Evolutionary conservation across 371 early-diverging fungal species (phyloP).

Genomic region (Mortierella sp.): DNA sequence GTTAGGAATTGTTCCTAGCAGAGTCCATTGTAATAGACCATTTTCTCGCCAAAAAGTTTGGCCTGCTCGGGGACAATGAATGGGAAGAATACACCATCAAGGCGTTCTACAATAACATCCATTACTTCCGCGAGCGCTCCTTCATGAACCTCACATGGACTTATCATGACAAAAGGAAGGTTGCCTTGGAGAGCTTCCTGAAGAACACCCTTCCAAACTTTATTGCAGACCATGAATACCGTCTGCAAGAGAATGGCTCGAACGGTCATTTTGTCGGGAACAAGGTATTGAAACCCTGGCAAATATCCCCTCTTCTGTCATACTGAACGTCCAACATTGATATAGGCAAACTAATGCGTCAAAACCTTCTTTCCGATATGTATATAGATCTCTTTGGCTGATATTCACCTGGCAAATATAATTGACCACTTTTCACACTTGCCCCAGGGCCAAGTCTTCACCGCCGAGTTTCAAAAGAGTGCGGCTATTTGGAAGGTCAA

Average conservation of each 20-base stretch:
- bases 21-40: conserved; percentile 36
- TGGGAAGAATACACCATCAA: conserved; percentile 34
- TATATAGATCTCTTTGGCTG: conserved; percentile 35
- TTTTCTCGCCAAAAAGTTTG: conserved; percentile 29
- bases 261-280: conserved; percentile 47
- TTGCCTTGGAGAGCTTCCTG: conserved; percentile 7
- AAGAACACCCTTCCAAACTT: conserved; percentile 8
- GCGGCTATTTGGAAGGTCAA: conserved; percentile 31
- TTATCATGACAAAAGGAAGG: background rate
- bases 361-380: background rate
- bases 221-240: conserved; percentile 34
- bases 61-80: conserved; percentile 33
- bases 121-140: conserved; percentile 29
- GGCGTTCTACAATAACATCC: conserved; percentile 26
- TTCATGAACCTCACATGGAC: background rate
- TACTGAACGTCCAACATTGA: too few relatives aligned
- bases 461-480: conserved; percentile 16
- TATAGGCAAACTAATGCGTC: too few relatives aligned
- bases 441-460: conserved; percentile 21
- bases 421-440: conserved; percentile 22
- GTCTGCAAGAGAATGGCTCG: conserved; percentile 30
- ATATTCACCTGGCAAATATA: conserved; percentile 30
- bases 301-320: too few relatives aligned
- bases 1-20: conserved; percentile 14
- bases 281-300: conserved; percentile 17